phyloP scores from a whole-genome alignment of 2,329 filamentous ascomycete species.

The Exserohilum rostratum region DNA sequence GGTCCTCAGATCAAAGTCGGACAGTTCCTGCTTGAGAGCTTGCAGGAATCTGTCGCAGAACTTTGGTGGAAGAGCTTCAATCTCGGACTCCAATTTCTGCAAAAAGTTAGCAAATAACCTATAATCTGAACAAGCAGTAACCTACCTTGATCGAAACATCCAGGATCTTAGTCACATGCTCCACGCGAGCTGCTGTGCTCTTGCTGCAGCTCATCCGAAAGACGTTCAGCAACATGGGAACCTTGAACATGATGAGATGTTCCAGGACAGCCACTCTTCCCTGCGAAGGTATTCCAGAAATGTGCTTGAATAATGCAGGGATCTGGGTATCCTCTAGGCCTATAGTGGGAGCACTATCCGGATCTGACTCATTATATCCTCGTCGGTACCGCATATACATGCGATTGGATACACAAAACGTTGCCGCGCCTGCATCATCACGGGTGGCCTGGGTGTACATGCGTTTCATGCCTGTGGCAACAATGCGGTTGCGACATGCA shows the following conservation, averaged over 20 bases:
- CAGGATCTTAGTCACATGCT: conserved; percentile 20
- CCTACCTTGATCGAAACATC: conserved; percentile 8
- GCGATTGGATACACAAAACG: conserved; percentile 28
- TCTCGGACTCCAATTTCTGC: background rate
- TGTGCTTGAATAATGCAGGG: conserved; percentile 15
- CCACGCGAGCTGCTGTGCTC: conserved; percentile 17
- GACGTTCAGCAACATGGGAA: conserved; percentile 16
- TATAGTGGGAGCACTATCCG: conserved; percentile 8
- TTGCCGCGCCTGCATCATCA: conserved; percentile 13
- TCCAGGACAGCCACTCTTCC: conserved; percentile 15
- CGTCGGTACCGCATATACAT: conserved; percentile 24
- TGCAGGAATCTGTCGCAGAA: background rate
- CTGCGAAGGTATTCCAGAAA: conserved; percentile 19
- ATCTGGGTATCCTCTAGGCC: conserved; percentile 21
- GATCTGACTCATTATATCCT: conserved; percentile 2
- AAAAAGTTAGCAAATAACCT: background rate
- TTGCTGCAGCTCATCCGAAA: conserved; percentile 27
- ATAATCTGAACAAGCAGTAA: background rate
- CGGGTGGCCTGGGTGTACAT: conserved; percentile 20
- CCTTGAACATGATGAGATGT: conserved; percentile 1
- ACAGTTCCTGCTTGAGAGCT: background rate
- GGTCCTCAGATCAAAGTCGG: background rate
- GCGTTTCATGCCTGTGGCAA: conserved; percentile 3
- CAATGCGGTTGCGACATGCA: conserved; percentile 14
- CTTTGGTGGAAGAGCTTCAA: background rate